These are phyloP conservation scores for Hypoxylon sp. DNA, from an alignment of 2,329 filamentous ascomycete species.

Conservation along the genomic window DNA sequence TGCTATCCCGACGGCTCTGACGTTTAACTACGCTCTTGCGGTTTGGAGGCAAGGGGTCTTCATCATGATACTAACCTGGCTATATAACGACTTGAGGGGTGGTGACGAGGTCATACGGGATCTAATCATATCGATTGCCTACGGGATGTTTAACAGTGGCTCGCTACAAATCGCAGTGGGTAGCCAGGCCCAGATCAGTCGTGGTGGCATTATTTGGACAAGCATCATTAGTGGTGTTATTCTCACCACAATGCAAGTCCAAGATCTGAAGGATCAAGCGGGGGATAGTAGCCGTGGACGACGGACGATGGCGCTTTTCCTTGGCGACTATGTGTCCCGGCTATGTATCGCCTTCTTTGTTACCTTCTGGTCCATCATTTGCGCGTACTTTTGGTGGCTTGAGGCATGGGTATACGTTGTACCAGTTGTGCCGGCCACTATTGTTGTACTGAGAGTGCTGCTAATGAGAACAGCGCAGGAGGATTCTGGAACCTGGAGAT, in stretches of 20 bases:
- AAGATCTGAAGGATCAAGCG: slow-evolving; percentile 49
- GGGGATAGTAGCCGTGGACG: slow-evolving; percentile 48
- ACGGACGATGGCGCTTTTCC: slow-evolving; percentile 45
- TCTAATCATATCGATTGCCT: slow-evolving; percentile 46
- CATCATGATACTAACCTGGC: slow-evolving; percentile 45
- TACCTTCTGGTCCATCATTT: too few species aligned
- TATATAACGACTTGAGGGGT: slow-evolving; percentile 51
- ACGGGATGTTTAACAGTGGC: slow-evolving; percentile 48
- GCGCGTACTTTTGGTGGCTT: too few species aligned
- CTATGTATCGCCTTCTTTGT: too few species aligned
- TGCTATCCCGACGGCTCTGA: slow-evolving; percentile 44
- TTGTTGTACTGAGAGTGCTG: too few species aligned
- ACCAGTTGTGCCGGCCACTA: too few species aligned
- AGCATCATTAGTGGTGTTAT: slow-evolving; percentile 47
- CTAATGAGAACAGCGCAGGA: too few species aligned
- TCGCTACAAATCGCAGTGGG: slow-evolving; percentile 47
- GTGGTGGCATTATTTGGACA: slow-evolving; percentile 44
- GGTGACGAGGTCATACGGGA: slow-evolving; percentile 47
- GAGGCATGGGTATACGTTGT: too few species aligned
- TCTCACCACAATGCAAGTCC: slow-evolving; percentile 50
- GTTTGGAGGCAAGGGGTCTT: slow-evolving; percentile 45
- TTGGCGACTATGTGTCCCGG: slow-evolving; percentile 39
- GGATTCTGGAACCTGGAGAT: too few species aligned
- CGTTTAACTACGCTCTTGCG: slow-evolving; percentile 44
- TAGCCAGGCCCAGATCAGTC: slow-evolving; percentile 33